Evolutionary conservation across 495 filamentous ascomycete genomes (phyloP).

Genomic region (Xylaria venustula): DNA sequence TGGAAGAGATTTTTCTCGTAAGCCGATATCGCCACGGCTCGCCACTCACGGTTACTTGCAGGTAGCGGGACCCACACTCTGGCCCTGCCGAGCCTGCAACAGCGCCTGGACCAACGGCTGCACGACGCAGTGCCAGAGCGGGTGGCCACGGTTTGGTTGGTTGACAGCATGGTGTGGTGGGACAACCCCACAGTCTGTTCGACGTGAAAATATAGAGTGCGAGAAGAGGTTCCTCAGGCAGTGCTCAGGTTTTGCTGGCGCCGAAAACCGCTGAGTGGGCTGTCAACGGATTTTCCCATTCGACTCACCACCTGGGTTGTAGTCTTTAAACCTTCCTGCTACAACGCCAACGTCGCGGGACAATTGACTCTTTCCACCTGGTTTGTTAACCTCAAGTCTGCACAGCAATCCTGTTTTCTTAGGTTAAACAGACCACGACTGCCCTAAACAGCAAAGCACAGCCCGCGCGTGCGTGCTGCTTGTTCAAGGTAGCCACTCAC

Average conservation of each 20-base stretch:
- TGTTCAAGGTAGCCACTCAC: not conserved
- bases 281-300: not conserved
- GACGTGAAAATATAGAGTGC: not conserved
- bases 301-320: not conserved
- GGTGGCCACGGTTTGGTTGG: not conserved
- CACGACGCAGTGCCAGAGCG: not conserved
- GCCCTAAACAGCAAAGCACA: too few relatives aligned
- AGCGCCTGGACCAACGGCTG: not conserved
- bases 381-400: not conserved
- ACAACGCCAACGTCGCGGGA: not conserved
- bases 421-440: too few relatives aligned
- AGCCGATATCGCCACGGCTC: conserved; percentile 8
- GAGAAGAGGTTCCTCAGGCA: not conserved
- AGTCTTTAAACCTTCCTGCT: not conserved
- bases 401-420: too few relatives aligned
- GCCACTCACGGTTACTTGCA: not conserved
- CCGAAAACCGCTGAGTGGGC: conserved; percentile 2
- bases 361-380: not conserved
- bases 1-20: not conserved
- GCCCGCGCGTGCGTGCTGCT: too few relatives aligned
- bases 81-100: not conserved
- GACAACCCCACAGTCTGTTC: not conserved
- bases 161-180: not conserved
- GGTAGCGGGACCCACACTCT: not conserved
- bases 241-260: not conserved